Evolutionary conservation across 495 filamentous ascomycete species (phyloP), one percentile per base, ranked within the genome.

Genomic region (Cercophora samala): DNA sequence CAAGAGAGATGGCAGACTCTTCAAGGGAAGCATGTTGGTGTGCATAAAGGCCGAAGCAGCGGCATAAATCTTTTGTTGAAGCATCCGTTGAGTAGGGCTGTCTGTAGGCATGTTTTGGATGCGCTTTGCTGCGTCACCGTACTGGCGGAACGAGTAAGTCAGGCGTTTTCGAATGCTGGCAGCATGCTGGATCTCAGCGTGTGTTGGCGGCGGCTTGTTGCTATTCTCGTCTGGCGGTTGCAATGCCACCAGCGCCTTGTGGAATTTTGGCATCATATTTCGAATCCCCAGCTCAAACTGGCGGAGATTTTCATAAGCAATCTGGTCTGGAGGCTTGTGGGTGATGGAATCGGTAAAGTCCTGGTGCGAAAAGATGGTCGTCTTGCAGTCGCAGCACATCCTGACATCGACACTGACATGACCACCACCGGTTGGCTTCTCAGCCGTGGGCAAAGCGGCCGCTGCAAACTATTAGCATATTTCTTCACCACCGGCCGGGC

Each of bases 221-320:
- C 66, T 87, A 26, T 69, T 87, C 54, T 71, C 69, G 18, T 69
- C 72, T 11, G 76, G 74, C 25, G 74, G 73, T 67, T 80, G 77
- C 56, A 81, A 70, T 3, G 88, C 82, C 15, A 86, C 60, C 0
- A 98, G 83, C 0, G 95, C 81, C 53, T 87, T 89, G 70, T 97
- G 93, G 69, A 99, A 99, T 2, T 88, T 89, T 0, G 95, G 95
- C 64, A 97, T 79, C 63, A 97, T 82, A 58, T 91, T 79, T 37
- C 89, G 86, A 68, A 99, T 97, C 58, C 95, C 95, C 55, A 87
- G 83, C 76, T 98, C 91, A 66, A 97, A 98, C 71, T 97, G 93
- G 5, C 88, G 78, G 3, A 99, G 81, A 62, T 93, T 95, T 64
- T 95, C 89, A 74, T 97, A 98, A 1, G 91, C 87, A 61, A 91